Percentiles rank a stretch among this genome's conserved stretches.
These are phyloP conservation scores for Arthroderma uncinatum DNA, from an alignment of 2,329 filamentous ascomycete species.

Conservation along the genomic window DNA sequence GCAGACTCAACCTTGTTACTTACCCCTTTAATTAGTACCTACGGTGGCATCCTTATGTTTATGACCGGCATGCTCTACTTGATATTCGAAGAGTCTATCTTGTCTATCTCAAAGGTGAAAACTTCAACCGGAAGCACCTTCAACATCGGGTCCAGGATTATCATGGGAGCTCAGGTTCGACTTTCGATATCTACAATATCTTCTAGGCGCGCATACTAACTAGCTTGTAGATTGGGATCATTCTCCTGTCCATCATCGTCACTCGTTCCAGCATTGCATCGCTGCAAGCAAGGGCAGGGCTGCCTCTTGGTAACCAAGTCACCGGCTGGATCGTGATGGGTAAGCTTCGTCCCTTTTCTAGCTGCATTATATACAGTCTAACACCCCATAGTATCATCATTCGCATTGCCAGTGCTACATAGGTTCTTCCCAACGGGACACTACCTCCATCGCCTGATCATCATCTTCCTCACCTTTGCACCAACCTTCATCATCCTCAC, in stretches of 20 bases:
- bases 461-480: conserved; percentile 85
- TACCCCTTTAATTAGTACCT: conserved; percentile 41
- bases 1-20: conserved; percentile 4
- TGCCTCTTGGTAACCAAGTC: conserved; percentile 78
- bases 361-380: conserved; percentile 6
- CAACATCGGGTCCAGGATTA: conserved; percentile 29
- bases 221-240: conserved; percentile 53
- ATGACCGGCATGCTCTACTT: conserved; percentile 66
- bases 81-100: conserved; percentile 58
- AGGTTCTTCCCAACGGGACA: conserved; percentile 68
- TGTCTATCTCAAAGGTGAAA: conserved; percentile 32
- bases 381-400: conserved; percentile 49
- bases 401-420: conserved; percentile 72
- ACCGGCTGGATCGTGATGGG: conserved; percentile 72
- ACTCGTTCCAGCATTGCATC: conserved; percentile 78
- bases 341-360: conserved; percentile 31
- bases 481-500: conserved; percentile 92
- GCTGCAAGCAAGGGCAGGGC: conserved; percentile 69
- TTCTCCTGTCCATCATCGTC: conserved; percentile 70
- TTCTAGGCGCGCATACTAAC: conserved; percentile 9
- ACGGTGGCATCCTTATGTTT: conserved; percentile 70
- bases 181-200: not conserved
- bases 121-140: conserved; percentile 13
- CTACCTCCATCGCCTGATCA: conserved; percentile 78
- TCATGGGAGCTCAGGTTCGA: conserved; percentile 38